Evolutionary conservation across 352 stramenopile genomes (phyloP).

Genomic region (Phytophthora rubi): DNA sequence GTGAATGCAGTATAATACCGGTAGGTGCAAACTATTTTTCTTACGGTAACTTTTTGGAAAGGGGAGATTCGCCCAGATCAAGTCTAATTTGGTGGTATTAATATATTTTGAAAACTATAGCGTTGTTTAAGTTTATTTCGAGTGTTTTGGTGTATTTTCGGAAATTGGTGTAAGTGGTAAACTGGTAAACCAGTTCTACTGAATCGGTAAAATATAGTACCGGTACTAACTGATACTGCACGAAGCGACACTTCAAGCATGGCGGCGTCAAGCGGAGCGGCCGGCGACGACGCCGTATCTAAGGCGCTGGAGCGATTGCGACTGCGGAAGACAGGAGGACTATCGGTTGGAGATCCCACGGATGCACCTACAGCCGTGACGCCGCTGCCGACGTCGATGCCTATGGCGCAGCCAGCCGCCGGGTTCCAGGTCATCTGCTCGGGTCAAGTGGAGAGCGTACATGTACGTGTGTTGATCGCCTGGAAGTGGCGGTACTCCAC

Average conservation of each 20-base stretch:
- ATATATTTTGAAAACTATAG: no score
- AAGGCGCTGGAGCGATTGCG: slow-evolving; percentile 33
- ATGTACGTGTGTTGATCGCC: slow-evolving; percentile 32
- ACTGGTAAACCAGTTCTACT: no score
- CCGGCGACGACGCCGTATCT: slow-evolving; percentile 26
- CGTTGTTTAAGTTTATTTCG: no score
- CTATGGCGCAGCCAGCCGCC: slow-evolving; percentile 31
- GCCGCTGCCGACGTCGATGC: slow-evolving; percentile 9
- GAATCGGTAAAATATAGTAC: no score
- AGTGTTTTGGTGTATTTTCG: no score
- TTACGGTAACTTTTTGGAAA: no score
- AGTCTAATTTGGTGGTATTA: no score
- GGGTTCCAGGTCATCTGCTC: slow-evolving; percentile 68
- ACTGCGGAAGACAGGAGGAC: slow-evolving; percentile 4
- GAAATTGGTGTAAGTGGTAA: no score
- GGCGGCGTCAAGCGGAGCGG: slow-evolving; percentile 12
- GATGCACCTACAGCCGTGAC: slow-evolving; percentile 5
- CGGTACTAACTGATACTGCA: background rate
- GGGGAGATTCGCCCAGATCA: no score
- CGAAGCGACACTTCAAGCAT: slow-evolving; percentile 26
- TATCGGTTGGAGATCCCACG: background rate
- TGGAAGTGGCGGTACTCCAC: background rate
- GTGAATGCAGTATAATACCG: background rate
- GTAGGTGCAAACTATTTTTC: background rate
- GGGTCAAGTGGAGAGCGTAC: slow-evolving; percentile 64